phyloP scores from a whole-genome alignment of 768 basidiomycete species.

The Clavaria fumosa region DNA sequence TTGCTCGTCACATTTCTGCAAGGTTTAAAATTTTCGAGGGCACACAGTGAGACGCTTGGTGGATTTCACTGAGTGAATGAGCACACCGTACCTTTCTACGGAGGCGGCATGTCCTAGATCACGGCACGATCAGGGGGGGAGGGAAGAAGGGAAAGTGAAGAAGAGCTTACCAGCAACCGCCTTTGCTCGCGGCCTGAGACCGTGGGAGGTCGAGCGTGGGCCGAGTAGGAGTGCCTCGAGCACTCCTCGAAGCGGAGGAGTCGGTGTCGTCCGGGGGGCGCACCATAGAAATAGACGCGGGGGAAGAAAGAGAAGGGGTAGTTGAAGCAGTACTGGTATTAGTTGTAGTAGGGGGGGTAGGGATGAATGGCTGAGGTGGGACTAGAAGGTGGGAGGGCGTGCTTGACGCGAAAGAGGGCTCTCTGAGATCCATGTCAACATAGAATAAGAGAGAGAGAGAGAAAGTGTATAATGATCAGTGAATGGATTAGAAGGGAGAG shows the following conservation, averaged over 20 bases:
- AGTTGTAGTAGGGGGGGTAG: conserved; percentile 25
- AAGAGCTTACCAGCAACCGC: conserved; percentile 61
- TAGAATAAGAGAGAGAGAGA: too few relatives aligned
- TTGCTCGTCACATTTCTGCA: conserved; percentile 80
- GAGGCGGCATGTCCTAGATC: conserved; percentile 65
- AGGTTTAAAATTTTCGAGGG: background rate
- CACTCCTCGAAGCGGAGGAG: conserved; percentile 15
- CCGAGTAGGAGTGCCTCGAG: conserved; percentile 32
- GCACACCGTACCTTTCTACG: conserved; percentile 71
- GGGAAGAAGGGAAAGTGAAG: conserved; percentile 8
- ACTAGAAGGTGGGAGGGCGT: too few relatives aligned
- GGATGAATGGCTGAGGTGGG: too few relatives aligned
- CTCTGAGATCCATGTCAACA: too few relatives aligned
- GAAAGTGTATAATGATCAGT: too few relatives aligned
- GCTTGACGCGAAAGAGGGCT: too few relatives aligned
- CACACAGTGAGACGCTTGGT: background rate
- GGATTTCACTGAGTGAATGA: conserved; percentile 4
- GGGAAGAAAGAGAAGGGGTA: conserved; percentile 29
- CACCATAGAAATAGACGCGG: conserved; percentile 22
- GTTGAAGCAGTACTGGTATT: conserved; percentile 26
- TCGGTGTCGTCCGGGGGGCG: conserved; percentile 18
- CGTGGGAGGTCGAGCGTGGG: conserved; percentile 36
- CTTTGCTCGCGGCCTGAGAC: conserved; percentile 41
- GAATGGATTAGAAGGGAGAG: too few relatives aligned
- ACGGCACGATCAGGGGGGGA: conserved; percentile 5